Percentiles rank a stretch among this genome's conserved stretches.
Evolutionary conservation across 257 asterid genomes (phyloP).

Genomic region (Solanum okadae): DNA sequence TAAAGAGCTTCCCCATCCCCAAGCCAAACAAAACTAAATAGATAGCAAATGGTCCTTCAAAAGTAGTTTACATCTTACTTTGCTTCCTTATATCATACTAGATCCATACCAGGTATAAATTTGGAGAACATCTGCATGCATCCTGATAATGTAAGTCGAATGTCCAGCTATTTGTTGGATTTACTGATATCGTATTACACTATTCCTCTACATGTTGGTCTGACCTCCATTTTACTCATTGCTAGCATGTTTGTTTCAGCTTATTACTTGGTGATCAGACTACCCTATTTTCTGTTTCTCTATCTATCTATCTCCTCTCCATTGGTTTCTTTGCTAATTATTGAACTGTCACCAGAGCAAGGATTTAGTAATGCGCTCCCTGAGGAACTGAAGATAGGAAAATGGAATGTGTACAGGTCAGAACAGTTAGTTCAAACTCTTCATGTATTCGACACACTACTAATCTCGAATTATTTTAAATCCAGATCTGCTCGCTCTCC

Average conservation of each 20-base stretch:
- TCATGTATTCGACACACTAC: neutral
- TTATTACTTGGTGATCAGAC: neutral
- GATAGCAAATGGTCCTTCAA: neutral
- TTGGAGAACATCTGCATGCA: neutral
- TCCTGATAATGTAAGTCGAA: neutral
- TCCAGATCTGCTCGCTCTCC: neutral
- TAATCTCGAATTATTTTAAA: neutral
- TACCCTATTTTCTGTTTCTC: neutral
- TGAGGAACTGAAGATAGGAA: slow-evolving; percentile 55
- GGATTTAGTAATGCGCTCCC: slow-evolving; percentile 65
- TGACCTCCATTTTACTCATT: neutral
- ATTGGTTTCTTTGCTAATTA: neutral
- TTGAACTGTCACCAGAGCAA: slow-evolving; percentile 31
- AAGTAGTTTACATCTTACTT: neutral
- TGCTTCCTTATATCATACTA: neutral
- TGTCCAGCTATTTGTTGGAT: neutral
- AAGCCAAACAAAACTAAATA: neutral
- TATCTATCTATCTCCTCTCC: neutral
- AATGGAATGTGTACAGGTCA: slow-evolving; percentile 69
- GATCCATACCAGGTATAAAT: neutral
- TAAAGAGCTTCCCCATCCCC: neutral
- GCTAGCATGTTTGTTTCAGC: neutral
- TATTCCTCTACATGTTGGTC: neutral
- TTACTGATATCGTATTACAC: neutral
- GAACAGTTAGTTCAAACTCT: neutral